These are phyloP conservation scores for Fusarium napiforme DNA, from an alignment of 2,329 filamentous ascomycete species.

Conservation along the genomic window DNA sequence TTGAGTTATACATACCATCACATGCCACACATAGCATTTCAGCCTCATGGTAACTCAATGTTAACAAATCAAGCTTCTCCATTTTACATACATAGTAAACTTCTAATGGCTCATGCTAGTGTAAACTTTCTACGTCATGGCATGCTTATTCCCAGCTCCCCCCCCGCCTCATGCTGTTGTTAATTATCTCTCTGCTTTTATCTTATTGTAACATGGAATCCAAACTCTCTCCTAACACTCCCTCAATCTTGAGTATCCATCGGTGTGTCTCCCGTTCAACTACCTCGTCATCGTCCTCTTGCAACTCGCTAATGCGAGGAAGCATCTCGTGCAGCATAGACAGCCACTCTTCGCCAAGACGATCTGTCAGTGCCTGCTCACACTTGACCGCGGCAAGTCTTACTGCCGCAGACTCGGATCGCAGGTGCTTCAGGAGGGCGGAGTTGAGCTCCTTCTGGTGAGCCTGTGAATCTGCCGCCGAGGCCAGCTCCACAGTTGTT, in stretches of 20 bases:
- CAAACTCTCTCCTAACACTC: conserved; percentile 87
- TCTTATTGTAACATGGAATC: conserved; percentile 90
- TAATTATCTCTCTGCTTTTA: conserved; percentile 43
- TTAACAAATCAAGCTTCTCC: conserved; percentile 9
- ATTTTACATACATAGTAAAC: conserved; percentile 26
- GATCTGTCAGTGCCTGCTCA: conserved; percentile 81
- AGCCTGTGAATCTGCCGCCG: conserved; percentile 83
- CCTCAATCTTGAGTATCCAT: conserved; percentile 93
- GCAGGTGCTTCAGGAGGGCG: conserved; percentile 80
- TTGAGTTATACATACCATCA: background rate
- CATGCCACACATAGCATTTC: conserved; percentile 8
- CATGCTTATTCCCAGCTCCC: conserved; percentile 15
- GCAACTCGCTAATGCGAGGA: conserved; percentile 92
- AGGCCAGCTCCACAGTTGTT: conserved; percentile 81
- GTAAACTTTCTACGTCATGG: conserved; percentile 25
- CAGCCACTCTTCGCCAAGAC: conserved; percentile 93
- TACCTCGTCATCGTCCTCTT: conserved; percentile 94
- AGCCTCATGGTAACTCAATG: background rate
- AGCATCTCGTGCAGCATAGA: conserved; percentile 93
- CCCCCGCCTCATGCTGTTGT: conserved; percentile 10
- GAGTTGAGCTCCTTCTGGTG: conserved; percentile 92
- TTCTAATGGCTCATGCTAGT: background rate
- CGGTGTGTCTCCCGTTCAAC: conserved; percentile 89
- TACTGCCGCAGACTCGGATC: conserved; percentile 75
- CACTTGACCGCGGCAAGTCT: conserved; percentile 85